Evolutionary conservation across 257 asterid species (phyloP).

Genomic region (Solanum dulcamara): DNA sequence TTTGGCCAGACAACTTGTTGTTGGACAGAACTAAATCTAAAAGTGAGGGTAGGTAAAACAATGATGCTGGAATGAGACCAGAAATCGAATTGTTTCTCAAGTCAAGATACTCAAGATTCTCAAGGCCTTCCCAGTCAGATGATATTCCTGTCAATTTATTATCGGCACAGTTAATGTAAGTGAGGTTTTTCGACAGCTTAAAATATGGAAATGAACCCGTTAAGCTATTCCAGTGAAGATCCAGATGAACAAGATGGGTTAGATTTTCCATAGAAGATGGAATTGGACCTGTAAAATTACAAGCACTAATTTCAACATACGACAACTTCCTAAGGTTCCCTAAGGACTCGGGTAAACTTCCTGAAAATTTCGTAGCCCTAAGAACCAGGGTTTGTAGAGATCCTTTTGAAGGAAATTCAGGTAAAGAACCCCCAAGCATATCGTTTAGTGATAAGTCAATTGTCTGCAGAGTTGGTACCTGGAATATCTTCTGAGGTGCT

Average conservation of each 20-base stretch:
- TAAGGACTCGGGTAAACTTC: conserved; percentile 36
- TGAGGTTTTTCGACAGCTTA: conserved; percentile 23
- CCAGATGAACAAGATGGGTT: conserved; percentile 21
- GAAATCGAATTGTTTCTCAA: conserved; percentile 30
- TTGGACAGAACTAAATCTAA: conserved; percentile 14
- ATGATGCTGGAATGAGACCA: conserved; percentile 40
- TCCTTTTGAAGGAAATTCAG: conserved; percentile 33
- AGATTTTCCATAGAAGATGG: conserved; percentile 39
- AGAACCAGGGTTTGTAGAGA: conserved; percentile 33
- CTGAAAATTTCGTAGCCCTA: conserved; percentile 28
- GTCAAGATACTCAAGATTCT: conserved; percentile 23
- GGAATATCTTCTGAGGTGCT: conserved; percentile 33
- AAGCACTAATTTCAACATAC: conserved; percentile 16
- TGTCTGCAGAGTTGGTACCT: conserved; percentile 17
- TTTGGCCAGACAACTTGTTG: conserved; percentile 38
- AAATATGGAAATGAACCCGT: conserved; percentile 38
- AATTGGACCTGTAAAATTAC: conserved; percentile 37
- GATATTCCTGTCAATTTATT: conserved; percentile 31
- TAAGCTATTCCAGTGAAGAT: conserved; percentile 28
- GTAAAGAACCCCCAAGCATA: conserved; percentile 40
- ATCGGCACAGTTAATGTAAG: not conserved
- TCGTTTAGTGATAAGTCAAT: conserved; percentile 30
- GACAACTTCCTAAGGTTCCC: conserved; percentile 31
- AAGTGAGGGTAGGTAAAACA: conserved; percentile 26
- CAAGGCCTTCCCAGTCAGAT: conserved; percentile 29